These are phyloP conservation scores for Candida verbasci DNA, from an alignment of 805 yeast genomes.

Conservation along the genomic window DNA sequence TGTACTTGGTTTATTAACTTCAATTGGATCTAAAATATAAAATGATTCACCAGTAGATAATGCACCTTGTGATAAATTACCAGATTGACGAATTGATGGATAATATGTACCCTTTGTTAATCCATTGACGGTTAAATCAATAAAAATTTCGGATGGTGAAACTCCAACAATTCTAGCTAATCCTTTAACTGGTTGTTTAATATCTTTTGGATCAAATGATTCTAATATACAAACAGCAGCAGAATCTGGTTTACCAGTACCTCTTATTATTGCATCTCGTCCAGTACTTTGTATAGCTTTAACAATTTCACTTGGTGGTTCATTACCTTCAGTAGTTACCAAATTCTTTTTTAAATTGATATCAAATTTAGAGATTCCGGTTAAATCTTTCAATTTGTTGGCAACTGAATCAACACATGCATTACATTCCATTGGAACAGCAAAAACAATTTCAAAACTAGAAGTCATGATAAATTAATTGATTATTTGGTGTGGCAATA, in stretches of 20 bases:
- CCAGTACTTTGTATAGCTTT: slow-evolving; percentile 68
- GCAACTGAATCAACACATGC: slow-evolving; percentile 62
- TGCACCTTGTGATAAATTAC: slow-evolving; percentile 75
- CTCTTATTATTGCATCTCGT: slow-evolving; percentile 86
- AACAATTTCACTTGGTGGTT: slow-evolving; percentile 75
- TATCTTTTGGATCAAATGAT: slow-evolving; percentile 49
- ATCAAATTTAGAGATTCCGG: slow-evolving; percentile 48
- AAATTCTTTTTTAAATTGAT: slow-evolving; percentile 56
- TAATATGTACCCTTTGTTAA: slow-evolving; percentile 60
- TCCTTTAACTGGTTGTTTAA: slow-evolving; percentile 68
- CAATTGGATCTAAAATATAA: slow-evolving; percentile 41
- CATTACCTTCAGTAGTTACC: slow-evolving; percentile 63
- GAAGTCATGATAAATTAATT: not conserved
- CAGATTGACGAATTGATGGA: slow-evolving; percentile 65
- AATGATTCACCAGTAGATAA: slow-evolving; percentile 55
- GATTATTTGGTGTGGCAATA: not conserved
- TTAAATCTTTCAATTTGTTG: slow-evolving; percentile 46
- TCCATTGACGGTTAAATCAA: slow-evolving; percentile 79
- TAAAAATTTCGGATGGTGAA: slow-evolving; percentile 47
- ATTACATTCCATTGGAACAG: slow-evolving; percentile 80
- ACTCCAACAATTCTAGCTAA: slow-evolving; percentile 79
- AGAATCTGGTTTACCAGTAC: slow-evolving; percentile 79
- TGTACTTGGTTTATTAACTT: slow-evolving; percentile 22
- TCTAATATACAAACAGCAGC: slow-evolving; percentile 93
- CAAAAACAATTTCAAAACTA: slow-evolving; percentile 63